Conservation (phyloP, 805 yeast species). For the Groenewaldozyma salmanticensis region DNA sequence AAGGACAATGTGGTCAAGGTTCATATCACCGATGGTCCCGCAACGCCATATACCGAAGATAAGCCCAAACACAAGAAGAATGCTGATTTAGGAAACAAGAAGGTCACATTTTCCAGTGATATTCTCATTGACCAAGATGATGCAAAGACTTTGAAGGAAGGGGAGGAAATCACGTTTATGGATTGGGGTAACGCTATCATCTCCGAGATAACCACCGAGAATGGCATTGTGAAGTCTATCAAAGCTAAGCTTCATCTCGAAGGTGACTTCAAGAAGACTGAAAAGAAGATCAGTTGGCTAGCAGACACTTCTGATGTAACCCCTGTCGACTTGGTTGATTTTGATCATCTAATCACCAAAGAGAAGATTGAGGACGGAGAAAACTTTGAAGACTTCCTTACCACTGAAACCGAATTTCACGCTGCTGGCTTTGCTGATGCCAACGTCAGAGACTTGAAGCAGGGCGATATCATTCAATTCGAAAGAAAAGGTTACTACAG, state of each 20-base stretch:
- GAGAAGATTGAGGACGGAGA: conserved; percentile 94
- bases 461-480: conserved; percentile 83
- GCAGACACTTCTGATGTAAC: conserved; percentile 69
- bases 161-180: conserved; percentile 95
- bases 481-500: conserved; percentile 96
- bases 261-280: conserved; percentile 95
- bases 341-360: conserved; percentile 90
- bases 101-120: conserved; percentile 54
- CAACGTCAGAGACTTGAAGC: conserved; percentile 66
- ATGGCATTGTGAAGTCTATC: conserved; percentile 44
- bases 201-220: conserved; percentile 55
- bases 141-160: conserved; percentile 60
- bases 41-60: conserved; percentile 49
- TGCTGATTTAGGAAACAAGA: conserved; percentile 78
- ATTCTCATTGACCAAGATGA: conserved; percentile 81
- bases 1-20: conserved; percentile 58
- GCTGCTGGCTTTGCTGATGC: conserved; percentile 69
- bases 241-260: conserved; percentile 78
- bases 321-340: conserved; percentile 73
- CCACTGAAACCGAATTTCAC: conserved; percentile 79
- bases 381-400: conserved; percentile 82
- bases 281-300: conserved; percentile 91
- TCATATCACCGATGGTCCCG: conserved; percentile 55
- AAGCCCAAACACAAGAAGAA: conserved; percentile 94
- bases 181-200: conserved; percentile 96